Conservation (phyloP, 768 basidiomycete genomes). For the Rhizopogon rudus region DNA sequence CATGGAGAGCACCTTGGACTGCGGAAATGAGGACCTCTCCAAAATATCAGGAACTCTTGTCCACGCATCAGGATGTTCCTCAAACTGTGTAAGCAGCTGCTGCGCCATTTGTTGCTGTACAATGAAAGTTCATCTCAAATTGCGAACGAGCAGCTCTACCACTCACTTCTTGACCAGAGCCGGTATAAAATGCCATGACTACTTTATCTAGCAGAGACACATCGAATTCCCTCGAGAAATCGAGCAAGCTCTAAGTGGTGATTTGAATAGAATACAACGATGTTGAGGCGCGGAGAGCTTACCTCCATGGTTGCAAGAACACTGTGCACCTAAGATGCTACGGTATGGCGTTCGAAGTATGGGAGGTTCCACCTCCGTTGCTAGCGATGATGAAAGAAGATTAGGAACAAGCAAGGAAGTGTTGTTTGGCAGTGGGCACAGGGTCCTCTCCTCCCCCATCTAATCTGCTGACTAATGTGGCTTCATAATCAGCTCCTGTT, state of each 20-base stretch:
- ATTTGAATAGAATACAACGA: conserved; percentile 5
- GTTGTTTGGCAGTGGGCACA: conserved; percentile 27
- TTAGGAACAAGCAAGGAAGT: conserved; percentile 9
- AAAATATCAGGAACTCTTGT: conserved; percentile 93
- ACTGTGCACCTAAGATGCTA: background rate
- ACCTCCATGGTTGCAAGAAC: conserved; percentile 33
- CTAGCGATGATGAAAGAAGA: conserved; percentile 7
- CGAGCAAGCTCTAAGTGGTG: conserved; percentile 68
- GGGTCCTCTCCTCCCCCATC: conserved; percentile 21
- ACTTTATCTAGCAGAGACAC: conserved; percentile 90
- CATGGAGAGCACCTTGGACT: conserved; percentile 63
- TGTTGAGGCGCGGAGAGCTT: conserved; percentile 8
- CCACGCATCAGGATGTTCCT: conserved; percentile 96
- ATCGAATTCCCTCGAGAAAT: conserved; percentile 94
- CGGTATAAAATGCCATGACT: conserved; percentile 87
- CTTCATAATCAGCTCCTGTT: conserved; percentile 10
- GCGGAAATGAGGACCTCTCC: conserved; percentile 76
- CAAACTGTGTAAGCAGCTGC: conserved; percentile 90
- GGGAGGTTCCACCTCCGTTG: conserved; percentile 7
- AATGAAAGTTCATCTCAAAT: conserved; percentile 5
- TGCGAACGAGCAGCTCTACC: conserved; percentile 5
- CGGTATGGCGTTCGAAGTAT: conserved; percentile 5
- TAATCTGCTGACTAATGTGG: conserved; percentile 31
- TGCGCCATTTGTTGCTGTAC: conserved; percentile 91
- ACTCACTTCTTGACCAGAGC: conserved; percentile 73